Conservation (phyloP, 2,329 filamentous ascomycete species). For the Claviceps sorghi region DNA sequence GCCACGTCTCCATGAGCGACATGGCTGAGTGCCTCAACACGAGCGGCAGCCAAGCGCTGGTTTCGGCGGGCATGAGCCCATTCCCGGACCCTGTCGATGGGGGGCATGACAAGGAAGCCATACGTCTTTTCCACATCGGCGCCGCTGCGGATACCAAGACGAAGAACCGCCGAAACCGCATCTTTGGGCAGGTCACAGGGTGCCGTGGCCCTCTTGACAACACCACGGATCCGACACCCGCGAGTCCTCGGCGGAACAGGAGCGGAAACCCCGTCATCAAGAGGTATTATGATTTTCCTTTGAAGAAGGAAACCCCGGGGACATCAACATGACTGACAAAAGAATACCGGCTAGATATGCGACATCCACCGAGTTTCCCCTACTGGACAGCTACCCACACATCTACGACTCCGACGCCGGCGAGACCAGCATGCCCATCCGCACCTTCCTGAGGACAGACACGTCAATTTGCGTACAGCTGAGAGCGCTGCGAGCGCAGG, state of each 20-base stretch:
- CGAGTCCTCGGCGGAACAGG: constrained; percentile 9
- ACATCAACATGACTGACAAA: not conserved
- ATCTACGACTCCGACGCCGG: constrained; percentile 43
- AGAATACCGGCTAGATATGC: constrained; percentile 1
- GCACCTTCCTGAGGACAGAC: constrained; percentile 56
- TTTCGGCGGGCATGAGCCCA: constrained; percentile 56
- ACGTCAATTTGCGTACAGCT: constrained; percentile 57
- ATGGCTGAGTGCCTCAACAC: constrained; percentile 55
- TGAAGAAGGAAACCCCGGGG: no score
- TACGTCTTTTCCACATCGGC: constrained; percentile 19
- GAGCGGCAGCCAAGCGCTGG: constrained; percentile 67
- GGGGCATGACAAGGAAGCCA: constrained; percentile 16
- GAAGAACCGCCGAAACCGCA: constrained; percentile 8
- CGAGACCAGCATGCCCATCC: constrained; percentile 24
- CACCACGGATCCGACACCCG: constrained; percentile 4
- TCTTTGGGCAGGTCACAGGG: constrained; percentile 17
- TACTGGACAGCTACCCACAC: constrained; percentile 70
- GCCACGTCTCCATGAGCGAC: constrained; percentile 38
- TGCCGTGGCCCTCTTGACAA: constrained; percentile 9
- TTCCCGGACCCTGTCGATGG: constrained; percentile 16
- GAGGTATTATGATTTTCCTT: constrained; percentile 10
- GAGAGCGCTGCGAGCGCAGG: constrained; percentile 48
- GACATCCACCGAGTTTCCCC: constrained; percentile 28
- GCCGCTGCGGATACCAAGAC: constrained; percentile 1
- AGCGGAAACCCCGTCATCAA: constrained; percentile 15